Base-by-base conservation (phyloP, 139 green algal genomes). In the Mychonastes homosphaera region DNA sequence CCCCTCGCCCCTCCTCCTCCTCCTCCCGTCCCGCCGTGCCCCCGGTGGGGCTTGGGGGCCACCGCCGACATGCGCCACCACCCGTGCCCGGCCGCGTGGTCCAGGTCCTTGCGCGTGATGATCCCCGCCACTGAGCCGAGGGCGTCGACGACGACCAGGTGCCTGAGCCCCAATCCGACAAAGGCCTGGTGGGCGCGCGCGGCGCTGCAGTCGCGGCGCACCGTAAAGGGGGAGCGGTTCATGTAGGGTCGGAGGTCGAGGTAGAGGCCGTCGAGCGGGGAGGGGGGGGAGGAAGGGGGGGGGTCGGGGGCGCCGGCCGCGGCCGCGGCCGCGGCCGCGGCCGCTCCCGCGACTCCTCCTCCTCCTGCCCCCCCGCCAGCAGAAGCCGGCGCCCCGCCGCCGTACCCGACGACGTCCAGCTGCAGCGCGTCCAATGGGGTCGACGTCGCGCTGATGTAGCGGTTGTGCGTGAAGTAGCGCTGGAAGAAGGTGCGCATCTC, bases 91-190 rank as follows among this genome's bases (percentile, higher is more conserved):
- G 69, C 57, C 6, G 79, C 79, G 33, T 75, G 64, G 65, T 86
- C 80, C 36, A 97, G 71, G 63, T 97, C 90, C 73, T 95, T 94
- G 41, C 90, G 76, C 9, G 90, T 97, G 72, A 95, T 91, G 55
- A 97, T 87, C 59, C 90, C 90, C 39, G 84, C 48, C 39, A 94
- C 76, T 44, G 67, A 60, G 57, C 84, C 79, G 19, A 70, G 63
- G 3, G 47, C 61, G 44, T 94, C 81, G 35, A 91, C 75, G 19
- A 97, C 88, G n/a, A 73, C 74, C 62, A 98, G 76, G 66, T 98
- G 91, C 2, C 91, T 82, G 69, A 96, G 78, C 0, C 82, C 85
- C 48, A 98, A 75, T 15, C 67, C 48, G 15, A 87, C 55, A 72
- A 98, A 98, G 13, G 90, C 62, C 54, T 76, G 63, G 67, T 88